Evolutionary conservation across 345 rosid species (phyloP), one percentile per base, ranked within the genome.

Genomic region (Cochlearia excelsa): DNA sequence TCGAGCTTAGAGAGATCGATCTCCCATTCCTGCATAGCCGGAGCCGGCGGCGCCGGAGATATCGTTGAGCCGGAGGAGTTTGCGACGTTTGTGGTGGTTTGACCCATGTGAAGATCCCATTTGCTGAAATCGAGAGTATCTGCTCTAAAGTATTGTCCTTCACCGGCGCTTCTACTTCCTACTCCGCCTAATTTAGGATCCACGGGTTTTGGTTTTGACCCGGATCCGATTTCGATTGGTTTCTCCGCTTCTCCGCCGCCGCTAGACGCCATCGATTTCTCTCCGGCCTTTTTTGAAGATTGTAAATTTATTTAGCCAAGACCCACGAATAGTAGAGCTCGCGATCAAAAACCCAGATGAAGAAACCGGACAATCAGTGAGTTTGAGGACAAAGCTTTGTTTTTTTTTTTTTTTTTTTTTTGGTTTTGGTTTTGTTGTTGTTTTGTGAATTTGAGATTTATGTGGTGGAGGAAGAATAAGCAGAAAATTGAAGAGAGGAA

Each of bases 51-150:
- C 7, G 46, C 23, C 26, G 26, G 9, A 16, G 23, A 16, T 16
- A 16, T 16, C 23, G 23, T 16, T 16, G 23, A 16, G 23, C 23
- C 23, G 23, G 23, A 16, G 23, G 23, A 16, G 23, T 16, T 16
- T 16, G 23, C 23, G 23, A 29, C 42, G 31, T 71, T 80, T 4
- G 47, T 52, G 9, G 69, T 44, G 75, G 68, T 83, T 80, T 85
- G 89, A 78, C 85, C 97, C 44, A 85, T 81, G 64, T 89, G 92
- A 59, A 80, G 58, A 75, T 89, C 99, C 79, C 87, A 81, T 72
- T 76, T 87, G 74, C 80, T 93, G 63, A 90, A 78, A 68, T 93
- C 99, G 9, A 90, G 72, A 67, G 67, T 81, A 67, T 89, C 95
- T 0, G 95, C 99, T 65, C 96, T 79, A 1, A 79, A 54, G 74